Evolutionary conservation across 345 rosid species (phyloP).

Genomic region (Geranium brycei): DNA sequence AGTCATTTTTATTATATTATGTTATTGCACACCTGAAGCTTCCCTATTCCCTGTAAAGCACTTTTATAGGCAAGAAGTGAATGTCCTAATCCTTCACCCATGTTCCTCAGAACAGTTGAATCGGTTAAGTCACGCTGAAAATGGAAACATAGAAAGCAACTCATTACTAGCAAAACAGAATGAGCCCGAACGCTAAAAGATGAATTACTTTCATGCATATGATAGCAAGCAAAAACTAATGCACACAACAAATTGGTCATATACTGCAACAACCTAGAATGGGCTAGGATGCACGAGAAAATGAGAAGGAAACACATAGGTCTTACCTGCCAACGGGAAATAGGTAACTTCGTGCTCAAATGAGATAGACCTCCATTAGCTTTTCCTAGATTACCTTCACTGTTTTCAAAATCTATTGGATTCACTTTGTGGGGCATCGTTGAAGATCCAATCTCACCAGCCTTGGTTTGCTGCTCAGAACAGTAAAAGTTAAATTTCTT

Average conservation of each 20-base stretch:
- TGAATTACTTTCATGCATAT: neutral
- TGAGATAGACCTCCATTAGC: constrained; percentile 65
- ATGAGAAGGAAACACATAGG: too few relatives aligned
- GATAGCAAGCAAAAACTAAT: constrained; percentile 4
- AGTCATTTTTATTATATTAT: neutral
- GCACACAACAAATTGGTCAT: too few relatives aligned
- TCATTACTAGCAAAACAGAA: constrained; percentile 5
- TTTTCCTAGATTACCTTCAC: constrained; percentile 90
- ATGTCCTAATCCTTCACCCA: constrained; percentile 88
- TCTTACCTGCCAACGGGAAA: constrained; percentile 89
- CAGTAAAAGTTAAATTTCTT: constrained; percentile 1
- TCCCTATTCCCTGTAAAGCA: constrained; percentile 65
- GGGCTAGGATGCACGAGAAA: too few relatives aligned
- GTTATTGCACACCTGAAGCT: constrained; percentile 58
- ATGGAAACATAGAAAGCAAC: constrained; percentile 2
- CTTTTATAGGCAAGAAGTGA: constrained; percentile 94
- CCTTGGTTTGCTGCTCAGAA: constrained; percentile 62
- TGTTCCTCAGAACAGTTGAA: constrained; percentile 88
- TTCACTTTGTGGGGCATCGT: constrained; percentile 98
- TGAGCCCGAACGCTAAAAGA: neutral
- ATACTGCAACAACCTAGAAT: too few relatives aligned
- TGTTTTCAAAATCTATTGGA: constrained; percentile 91
- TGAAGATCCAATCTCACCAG: constrained; percentile 87
- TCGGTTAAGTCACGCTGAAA: constrained; percentile 88
- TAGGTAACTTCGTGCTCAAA: constrained; percentile 69